Conservation (phyloP, 2,329 filamentous ascomycete species). For the Fusarium sambucinum region DNA sequence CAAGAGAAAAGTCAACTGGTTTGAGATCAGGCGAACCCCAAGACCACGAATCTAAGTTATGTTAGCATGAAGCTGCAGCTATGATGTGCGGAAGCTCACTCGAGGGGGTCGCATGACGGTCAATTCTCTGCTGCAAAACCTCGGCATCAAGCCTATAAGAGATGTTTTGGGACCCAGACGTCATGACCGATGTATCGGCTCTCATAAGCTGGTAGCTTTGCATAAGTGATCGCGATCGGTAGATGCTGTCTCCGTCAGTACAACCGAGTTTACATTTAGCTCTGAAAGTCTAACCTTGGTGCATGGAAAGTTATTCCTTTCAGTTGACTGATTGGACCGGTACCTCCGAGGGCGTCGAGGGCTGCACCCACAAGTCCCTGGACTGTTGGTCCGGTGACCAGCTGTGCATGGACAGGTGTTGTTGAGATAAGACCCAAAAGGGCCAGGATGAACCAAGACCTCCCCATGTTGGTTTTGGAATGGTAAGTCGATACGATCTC, state of each 20-base stretch:
- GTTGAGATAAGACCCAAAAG: background rate
- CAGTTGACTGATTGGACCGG: background rate
- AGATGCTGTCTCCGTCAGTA: background rate
- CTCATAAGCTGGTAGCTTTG: constrained; percentile 28
- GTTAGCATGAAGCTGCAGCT: background rate
- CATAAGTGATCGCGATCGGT: constrained; percentile 30
- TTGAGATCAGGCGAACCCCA: constrained; percentile 24
- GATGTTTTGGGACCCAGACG: constrained; percentile 24
- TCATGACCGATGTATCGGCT: constrained; percentile 16
- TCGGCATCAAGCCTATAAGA: constrained; percentile 11
- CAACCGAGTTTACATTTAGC: rapidly evolving
- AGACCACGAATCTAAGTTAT: constrained; percentile 6
- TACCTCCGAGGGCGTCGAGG: background rate
- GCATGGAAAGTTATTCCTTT: background rate
- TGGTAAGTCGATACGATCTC: background rate
- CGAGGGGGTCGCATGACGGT: background rate
- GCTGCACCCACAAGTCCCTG: background rate
- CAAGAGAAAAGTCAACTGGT: constrained; percentile 22
- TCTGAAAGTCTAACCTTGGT: background rate
- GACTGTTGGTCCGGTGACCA: background rate
- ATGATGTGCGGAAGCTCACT: background rate
- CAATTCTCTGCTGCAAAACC: constrained; percentile 9
- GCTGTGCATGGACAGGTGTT: background rate
- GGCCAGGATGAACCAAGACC: too few relatives aligned
- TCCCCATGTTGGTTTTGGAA: background rate